Conservation (phyloP, 2,329 filamentous ascomycete genomes). For the Cytospora piceicola region DNA sequence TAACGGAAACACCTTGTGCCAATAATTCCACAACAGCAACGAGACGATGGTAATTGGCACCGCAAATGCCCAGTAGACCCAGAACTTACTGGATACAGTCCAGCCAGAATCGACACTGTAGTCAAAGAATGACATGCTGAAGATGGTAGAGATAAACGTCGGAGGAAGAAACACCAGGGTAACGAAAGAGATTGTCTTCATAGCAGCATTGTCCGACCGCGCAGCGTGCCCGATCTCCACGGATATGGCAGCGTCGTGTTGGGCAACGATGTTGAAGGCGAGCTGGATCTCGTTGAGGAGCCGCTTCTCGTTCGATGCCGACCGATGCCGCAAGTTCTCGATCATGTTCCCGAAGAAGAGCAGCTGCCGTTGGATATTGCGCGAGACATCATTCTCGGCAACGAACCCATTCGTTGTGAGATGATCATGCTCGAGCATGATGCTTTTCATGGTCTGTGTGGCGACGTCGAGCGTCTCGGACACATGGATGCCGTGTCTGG, state of each 20-base stretch:
- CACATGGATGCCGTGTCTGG: constrained; percentile 50
- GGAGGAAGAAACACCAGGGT: constrained; percentile 41
- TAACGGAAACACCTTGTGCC: neutral
- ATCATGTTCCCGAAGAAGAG: constrained; percentile 41
- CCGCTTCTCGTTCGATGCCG: constrained; percentile 47
- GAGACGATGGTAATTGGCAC: constrained; percentile 34
- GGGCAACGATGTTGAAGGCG: constrained; percentile 48
- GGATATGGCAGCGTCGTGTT: constrained; percentile 44
- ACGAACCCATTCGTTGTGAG: too few species aligned
- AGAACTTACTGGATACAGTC: constrained; percentile 38
- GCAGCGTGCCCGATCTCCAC: constrained; percentile 46
- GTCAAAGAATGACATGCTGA: constrained; percentile 51
- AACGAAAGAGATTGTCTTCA: constrained; percentile 42
- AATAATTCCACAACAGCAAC: constrained; percentile 29
- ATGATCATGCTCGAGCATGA: constrained; percentile 35
- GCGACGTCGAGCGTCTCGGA: constrained; percentile 47
- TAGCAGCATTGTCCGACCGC: constrained; percentile 51
- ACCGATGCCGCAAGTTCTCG: constrained; percentile 42
- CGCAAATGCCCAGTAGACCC: constrained; percentile 40
- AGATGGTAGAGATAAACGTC: constrained; percentile 54
- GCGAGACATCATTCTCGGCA: too few species aligned
- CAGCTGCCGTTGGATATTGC: constrained; percentile 37
- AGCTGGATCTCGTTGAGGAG: constrained; percentile 61
- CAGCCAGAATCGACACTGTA: constrained; percentile 34
- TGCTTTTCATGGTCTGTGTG: constrained; percentile 38